Conservation (phyloP, 176 grass and related monocot genomes). For the Carex kokanica region DNA sequence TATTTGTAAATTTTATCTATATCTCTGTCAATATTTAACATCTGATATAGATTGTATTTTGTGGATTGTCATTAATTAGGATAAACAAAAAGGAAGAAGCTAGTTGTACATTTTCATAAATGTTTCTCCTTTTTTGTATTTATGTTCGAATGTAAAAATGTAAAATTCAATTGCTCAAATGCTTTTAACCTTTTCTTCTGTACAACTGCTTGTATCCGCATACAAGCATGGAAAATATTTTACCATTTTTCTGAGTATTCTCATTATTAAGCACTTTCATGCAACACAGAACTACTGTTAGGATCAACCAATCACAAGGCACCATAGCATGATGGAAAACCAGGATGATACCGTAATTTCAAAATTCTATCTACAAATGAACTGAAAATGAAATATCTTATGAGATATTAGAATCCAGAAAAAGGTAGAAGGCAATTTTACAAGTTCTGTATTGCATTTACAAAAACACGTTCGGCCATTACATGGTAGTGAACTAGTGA, state of each 20-base stretch:
- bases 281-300: not conserved
- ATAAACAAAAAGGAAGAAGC: conserved; percentile 8
- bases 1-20: conserved; percentile 23
- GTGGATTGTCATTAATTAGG: conserved; percentile 10
- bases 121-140: conserved; percentile 20
- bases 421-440: not conserved
- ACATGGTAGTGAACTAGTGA: conserved; percentile 13
- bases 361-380: no score
- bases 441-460: conserved; percentile 6
- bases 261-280: not conserved
- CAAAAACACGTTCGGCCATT: conserved; percentile 8
- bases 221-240: not conserved
- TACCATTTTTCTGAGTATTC: not conserved
- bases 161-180: not conserved
- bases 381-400: not conserved
- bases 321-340: not conserved
- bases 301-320: not conserved
- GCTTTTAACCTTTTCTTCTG: not conserved
- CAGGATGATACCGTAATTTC: not conserved
- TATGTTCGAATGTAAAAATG: not conserved
- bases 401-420: not conserved
- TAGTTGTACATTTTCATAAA: conserved; percentile 12
- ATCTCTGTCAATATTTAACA: conserved; percentile 30
- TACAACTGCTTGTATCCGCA: not conserved
- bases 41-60: conserved; percentile 24